Percentiles rank a stretch among this genome's conserved stretches.
Conservation (phyloP, 257 asterid species). For the Scutellaria minor region DNA sequence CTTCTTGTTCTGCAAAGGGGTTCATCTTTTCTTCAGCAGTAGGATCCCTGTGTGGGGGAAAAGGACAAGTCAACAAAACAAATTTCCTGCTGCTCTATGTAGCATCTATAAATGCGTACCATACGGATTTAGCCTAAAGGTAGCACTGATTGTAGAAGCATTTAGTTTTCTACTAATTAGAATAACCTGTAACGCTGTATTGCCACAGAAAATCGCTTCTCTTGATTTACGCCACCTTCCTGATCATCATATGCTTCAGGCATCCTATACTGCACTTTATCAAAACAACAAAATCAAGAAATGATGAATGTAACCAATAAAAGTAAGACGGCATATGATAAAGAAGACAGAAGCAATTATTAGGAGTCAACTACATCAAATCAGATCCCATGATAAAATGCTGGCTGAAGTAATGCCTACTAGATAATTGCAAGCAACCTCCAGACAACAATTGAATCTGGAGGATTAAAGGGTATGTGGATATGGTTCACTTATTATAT, state of each 20-base stretch:
- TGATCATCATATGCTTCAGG: constrained; percentile 71
- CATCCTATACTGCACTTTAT: constrained; percentile 70
- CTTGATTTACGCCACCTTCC: constrained; percentile 55
- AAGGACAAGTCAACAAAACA: constrained; percentile 25
- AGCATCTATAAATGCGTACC: background rate
- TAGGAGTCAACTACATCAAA: constrained; percentile 17
- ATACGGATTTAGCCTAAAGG: constrained; percentile 19
- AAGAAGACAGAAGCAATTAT: constrained; percentile 22
- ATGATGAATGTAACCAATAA: background rate
- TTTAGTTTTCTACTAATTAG: constrained; percentile 25
- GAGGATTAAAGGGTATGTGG: constrained; percentile 3
- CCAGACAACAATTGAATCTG: constrained; percentile 20
- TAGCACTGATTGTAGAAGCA: constrained; percentile 19
- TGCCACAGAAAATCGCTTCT: constrained; percentile 58
- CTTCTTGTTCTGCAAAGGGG: constrained; percentile 99
- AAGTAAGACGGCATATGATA: constrained; percentile 1
- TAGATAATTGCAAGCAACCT: constrained; percentile 16
- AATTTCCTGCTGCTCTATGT: constrained; percentile 21
- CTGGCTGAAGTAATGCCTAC: constrained; percentile 22
- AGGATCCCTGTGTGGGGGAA: constrained; percentile 61
- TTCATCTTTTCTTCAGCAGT: constrained; percentile 89
- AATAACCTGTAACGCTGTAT: constrained; percentile 50
- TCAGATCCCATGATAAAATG: constrained; percentile 1
- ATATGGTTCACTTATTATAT: constrained; percentile 16
- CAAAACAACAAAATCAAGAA: constrained; percentile 21